Conservation (phyloP, 495 filamentous ascomycete genomes). For the Penicillium herquei region DNA sequence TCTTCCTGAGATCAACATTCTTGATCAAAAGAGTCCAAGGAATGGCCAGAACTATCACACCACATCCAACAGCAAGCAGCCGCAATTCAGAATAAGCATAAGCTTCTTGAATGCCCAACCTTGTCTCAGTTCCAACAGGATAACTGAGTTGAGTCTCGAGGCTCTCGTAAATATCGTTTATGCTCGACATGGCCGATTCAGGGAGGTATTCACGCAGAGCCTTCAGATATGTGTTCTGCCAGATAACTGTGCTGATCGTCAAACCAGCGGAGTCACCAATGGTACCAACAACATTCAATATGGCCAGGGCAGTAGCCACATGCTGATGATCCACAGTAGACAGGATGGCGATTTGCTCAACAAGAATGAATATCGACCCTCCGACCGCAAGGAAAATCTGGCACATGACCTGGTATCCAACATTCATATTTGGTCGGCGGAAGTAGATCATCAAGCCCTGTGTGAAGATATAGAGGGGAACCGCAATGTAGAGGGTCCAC, state of each 20-base stretch:
- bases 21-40: conserved; percentile 44
- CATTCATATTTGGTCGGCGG: conserved; percentile 51
- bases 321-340: conserved; percentile 60
- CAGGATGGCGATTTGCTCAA: conserved; percentile 62
- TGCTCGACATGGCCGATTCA: conserved; percentile 27
- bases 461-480: conserved; percentile 55
- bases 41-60: conserved; percentile 43
- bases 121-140: conserved; percentile 40
- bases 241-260: conserved; percentile 59
- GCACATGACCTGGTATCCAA: conserved; percentile 67
- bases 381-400: conserved; percentile 67
- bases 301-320: conserved; percentile 60
- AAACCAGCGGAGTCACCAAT: conserved; percentile 65
- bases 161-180: conserved; percentile 49
- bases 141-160: conserved; percentile 50
- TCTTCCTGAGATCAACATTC: conserved; percentile 52
- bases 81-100: conserved; percentile 53
- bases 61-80: conserved; percentile 48
- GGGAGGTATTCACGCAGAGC: conserved; percentile 56
- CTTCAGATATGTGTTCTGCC: conserved; percentile 55
- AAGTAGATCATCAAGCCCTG: conserved; percentile 59
- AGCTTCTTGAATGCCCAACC: conserved; percentile 50
- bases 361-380: conserved; percentile 56
- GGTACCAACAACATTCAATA: conserved; percentile 56
- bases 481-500: conserved; percentile 49